A percentile compares a stretch with the other conserved stretches of the same genome.
phyloP scores from a whole-genome alignment of 805 yeast species.

The Blastobotrys mokoenaii region DNA sequence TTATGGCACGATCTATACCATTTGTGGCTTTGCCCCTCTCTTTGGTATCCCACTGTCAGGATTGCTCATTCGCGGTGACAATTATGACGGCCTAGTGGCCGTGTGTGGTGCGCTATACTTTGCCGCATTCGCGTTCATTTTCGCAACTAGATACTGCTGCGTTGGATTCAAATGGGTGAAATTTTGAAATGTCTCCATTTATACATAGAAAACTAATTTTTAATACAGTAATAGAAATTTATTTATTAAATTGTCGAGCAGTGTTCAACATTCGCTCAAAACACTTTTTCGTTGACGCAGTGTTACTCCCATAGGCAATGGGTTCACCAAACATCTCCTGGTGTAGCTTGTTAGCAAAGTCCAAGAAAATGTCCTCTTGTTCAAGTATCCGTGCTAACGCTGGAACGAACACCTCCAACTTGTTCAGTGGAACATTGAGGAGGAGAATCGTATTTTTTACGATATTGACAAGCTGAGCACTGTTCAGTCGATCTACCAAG shows the following conservation, averaged over 20 bases:
- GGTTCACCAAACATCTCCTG: neutral
- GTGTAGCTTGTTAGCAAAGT: neutral
- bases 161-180: constrained; percentile 6
- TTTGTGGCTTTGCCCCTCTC: constrained; percentile 44
- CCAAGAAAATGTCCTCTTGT: neutral
- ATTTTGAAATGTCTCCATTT: constrained; percentile 1
- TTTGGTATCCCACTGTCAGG: constrained; percentile 45
- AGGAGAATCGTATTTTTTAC: constrained; percentile 1
- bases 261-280: neutral
- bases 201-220: too few species aligned
- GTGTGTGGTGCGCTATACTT: constrained; percentile 8
- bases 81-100: constrained; percentile 8
- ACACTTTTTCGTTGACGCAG: neutral
- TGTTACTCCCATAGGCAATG: neutral
- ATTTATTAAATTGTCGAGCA: too few species aligned
- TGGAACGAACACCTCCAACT: neutral
- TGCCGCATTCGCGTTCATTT: neutral
- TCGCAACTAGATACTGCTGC: constrained; percentile 4
- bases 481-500: neutral
- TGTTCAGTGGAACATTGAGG: neutral
- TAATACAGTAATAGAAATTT: too few species aligned
- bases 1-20: constrained; percentile 49
- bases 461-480: neutral
- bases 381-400: neutral
- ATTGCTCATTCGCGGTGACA: constrained; percentile 29